Evolutionary conservation across 441 rosid genomes (phyloP).

Genomic region (Euphorbia corollata): DNA sequence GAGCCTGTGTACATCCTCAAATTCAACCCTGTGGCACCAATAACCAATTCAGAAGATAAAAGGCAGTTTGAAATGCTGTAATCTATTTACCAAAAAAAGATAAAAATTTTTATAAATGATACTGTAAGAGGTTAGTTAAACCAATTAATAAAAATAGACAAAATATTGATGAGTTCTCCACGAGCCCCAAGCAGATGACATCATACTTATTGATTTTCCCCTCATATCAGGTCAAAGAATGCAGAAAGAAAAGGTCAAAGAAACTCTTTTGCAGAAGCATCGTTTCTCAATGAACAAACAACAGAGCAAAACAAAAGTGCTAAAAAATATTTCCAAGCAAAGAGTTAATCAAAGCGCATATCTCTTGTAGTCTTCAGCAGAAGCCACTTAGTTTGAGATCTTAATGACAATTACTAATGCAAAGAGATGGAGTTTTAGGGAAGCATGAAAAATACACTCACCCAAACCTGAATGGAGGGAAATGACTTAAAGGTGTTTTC

Average conservation of each 20-base stretch:
- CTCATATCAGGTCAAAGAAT: slow-evolving; percentile 3
- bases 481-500: slow-evolving; percentile 88
- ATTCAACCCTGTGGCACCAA: slow-evolving; percentile 55
- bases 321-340: neutral
- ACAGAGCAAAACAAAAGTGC: neutral
- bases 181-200: neutral
- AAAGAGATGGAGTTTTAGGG: neutral
- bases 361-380: neutral
- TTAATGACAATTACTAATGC: neutral
- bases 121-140: neutral
- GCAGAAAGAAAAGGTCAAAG: neutral
- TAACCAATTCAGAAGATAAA: slow-evolving; percentile 23
- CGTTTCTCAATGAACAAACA: neutral
- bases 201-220: slow-evolving; percentile 2
- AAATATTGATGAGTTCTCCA: too few species aligned
- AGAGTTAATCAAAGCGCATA: neutral
- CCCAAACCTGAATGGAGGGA: slow-evolving; percentile 98
- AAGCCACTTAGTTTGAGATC: neutral
- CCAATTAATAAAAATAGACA: neutral
- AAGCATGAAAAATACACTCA: slow-evolving; percentile 27
- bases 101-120: neutral
- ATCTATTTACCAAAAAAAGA: slow-evolving; percentile 1
- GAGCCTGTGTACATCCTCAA: slow-evolving; percentile 82
- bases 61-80: slow-evolving; percentile 5
- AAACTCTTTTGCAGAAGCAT: too few species aligned